Conservation (phyloP, 1,284 basidiomycete species). For the Rhodotorula sp. region DNA sequence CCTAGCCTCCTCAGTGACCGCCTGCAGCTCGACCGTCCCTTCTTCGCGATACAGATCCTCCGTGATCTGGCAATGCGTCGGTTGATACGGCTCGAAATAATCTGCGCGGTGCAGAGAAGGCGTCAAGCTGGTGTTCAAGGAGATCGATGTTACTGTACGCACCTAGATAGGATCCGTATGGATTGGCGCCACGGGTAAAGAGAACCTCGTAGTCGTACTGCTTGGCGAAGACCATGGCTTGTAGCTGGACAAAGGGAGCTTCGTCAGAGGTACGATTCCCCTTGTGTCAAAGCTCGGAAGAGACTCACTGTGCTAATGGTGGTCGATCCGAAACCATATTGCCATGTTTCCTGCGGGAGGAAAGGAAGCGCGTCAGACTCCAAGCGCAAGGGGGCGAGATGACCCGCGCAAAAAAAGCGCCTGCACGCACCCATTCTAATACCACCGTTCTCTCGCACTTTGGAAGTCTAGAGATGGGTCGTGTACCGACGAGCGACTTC, state of each 20-base stretch:
- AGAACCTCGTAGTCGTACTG: conserved; percentile 17
- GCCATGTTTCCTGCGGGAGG: conserved; percentile 2
- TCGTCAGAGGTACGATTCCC: not conserved
- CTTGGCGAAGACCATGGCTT: conserved; percentile 14
- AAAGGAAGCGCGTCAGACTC: not conserved
- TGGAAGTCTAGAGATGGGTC: not conserved
- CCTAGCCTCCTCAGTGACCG: not conserved
- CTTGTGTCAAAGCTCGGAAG: not conserved
- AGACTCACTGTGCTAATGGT: conserved; percentile 8
- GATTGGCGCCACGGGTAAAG: conserved; percentile 4
- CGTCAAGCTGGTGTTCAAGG: too few relatives aligned
- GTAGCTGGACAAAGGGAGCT: not conserved
- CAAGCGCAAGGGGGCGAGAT: not conserved
- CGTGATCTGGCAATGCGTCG: not conserved
- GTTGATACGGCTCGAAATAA: conserved; percentile 1
- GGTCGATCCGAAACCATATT: conserved; percentile 18
- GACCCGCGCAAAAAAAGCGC: not conserved
- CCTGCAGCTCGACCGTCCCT: not conserved
- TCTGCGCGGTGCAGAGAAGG: not conserved
- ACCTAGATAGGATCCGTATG: conserved; percentile 21
- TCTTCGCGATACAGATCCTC: too few relatives aligned
- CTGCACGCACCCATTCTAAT: conserved; percentile 21
- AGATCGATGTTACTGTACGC: too few relatives aligned
- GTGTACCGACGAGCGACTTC: conserved; percentile 1
- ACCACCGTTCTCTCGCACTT: conserved; percentile 21